Conservation (phyloP, 768 basidiomycete genomes). For the Phlegmacium glaucopus region DNA sequence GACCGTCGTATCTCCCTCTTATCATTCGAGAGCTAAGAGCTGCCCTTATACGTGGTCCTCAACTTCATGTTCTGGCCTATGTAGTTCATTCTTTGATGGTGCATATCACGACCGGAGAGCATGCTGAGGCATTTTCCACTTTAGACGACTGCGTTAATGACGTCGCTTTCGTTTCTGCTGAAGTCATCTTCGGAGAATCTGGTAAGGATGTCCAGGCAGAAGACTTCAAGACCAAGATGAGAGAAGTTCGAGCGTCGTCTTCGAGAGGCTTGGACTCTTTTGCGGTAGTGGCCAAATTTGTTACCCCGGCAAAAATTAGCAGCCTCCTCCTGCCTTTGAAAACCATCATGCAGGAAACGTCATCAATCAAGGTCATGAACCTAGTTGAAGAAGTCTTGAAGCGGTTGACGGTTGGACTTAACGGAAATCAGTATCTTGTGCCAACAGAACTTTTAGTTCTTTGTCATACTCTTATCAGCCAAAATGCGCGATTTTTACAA, state of each 20-base stretch:
- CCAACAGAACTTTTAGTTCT: conserved; percentile 73
- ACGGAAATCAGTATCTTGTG: conserved; percentile 70
- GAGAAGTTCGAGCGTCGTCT: conserved; percentile 81
- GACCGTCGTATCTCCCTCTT: conserved; percentile 68
- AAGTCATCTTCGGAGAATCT: conserved; percentile 93
- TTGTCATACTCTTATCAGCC: conserved; percentile 87
- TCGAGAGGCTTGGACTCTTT: conserved; percentile 88
- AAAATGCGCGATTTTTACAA: conserved; percentile 85
- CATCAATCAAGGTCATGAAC: conserved; percentile 72
- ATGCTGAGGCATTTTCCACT: conserved; percentile 48
- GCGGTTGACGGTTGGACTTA: conserved; percentile 79
- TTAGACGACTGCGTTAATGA: conserved; percentile 80
- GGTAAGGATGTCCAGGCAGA: conserved; percentile 85
- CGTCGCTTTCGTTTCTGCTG: conserved; percentile 76
- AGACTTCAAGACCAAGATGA: conserved; percentile 92
- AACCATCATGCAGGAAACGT: conserved; percentile 83
- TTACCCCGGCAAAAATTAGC: conserved; percentile 76
- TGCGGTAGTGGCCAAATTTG: conserved; percentile 70
- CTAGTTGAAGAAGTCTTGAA: conserved; percentile 87
- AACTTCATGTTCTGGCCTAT: conserved; percentile 88
- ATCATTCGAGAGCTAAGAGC: conserved; percentile 79
- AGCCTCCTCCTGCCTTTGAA: conserved; percentile 75
- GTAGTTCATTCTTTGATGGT: conserved; percentile 78
- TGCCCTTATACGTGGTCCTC: conserved; percentile 87
- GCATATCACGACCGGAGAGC: conserved; percentile 68